Evolutionary conservation across 345 rosid species (phyloP).

Genomic region (Aquilaria yunnanensis): DNA sequence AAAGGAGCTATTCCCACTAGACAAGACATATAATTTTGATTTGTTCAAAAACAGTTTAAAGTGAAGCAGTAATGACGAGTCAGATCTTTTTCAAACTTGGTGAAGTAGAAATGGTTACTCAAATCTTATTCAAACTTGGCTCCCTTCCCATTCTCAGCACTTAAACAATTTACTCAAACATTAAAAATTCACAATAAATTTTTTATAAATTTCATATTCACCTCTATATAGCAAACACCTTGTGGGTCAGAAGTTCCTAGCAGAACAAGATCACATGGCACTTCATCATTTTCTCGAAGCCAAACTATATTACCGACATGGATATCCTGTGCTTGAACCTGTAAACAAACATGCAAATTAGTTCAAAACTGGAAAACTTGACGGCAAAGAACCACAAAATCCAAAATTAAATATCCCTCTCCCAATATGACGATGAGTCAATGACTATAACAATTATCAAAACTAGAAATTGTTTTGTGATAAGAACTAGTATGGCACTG

Average conservation of each 20-base stretch:
- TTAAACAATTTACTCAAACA: slow-evolving; percentile 2
- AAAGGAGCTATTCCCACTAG: too few relatives aligned
- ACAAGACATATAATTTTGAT: too few relatives aligned
- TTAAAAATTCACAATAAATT: not conserved
- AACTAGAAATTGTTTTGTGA: too few relatives aligned
- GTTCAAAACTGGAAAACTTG: not conserved
- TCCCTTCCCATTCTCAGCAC: slow-evolving; percentile 2
- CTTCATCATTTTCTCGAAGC: slow-evolving; percentile 99
- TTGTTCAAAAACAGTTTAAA: too few relatives aligned
- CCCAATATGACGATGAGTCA: not conserved
- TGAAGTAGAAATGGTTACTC: too few relatives aligned
- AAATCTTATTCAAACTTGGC: too few relatives aligned
- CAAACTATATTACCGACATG: slow-evolving; percentile 87
- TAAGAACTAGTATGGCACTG: too few relatives aligned
- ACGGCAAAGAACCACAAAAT: not conserved
- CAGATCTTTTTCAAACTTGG: too few relatives aligned
- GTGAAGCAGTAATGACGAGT: too few relatives aligned
- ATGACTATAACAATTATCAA: too few relatives aligned
- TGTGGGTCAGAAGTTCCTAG: slow-evolving; percentile 92
- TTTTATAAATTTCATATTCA: slow-evolving; percentile 16
- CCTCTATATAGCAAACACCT: slow-evolving; percentile 94
- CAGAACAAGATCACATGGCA: slow-evolving; percentile 96
- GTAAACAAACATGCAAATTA: slow-evolving; percentile 10
- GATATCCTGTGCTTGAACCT: slow-evolving; percentile 91
- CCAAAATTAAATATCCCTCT: not conserved